A percentile compares a stretch with the other conserved stretches of the same genome.
These are phyloP conservation scores for Collybiopsis confluens DNA, from an alignment of 768 basidiomycete genomes.

Conservation along the genomic window DNA sequence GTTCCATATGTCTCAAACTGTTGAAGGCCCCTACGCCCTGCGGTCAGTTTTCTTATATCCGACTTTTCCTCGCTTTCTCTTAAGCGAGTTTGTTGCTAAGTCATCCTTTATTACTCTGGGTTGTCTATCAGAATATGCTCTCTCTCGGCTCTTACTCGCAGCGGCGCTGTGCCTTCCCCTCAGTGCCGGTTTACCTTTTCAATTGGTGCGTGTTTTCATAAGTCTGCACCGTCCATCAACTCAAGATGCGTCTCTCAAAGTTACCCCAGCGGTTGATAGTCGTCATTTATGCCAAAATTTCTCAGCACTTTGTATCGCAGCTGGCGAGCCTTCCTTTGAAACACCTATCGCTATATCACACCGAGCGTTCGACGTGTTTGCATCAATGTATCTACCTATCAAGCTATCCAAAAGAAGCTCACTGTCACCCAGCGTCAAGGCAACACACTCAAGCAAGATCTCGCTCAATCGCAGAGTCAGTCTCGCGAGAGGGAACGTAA, in stretches of 20 bases:
- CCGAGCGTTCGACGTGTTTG: conserved; percentile 47
- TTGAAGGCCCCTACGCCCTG: conserved; percentile 57
- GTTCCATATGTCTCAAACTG: conserved; percentile 52
- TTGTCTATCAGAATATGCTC: conserved; percentile 46
- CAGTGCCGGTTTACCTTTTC: conserved; percentile 51
- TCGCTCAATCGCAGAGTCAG: no score
- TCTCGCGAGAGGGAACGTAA: background rate
- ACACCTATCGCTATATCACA: conserved; percentile 40
- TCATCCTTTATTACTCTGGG: no score
- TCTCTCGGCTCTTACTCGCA: conserved; percentile 44
- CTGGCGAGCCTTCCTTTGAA: conserved; percentile 43
- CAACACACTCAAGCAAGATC: conserved; percentile 29
- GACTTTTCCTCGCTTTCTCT: background rate
- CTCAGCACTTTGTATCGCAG: conserved; percentile 20
- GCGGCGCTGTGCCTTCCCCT: conserved; percentile 46
- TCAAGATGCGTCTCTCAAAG: conserved; percentile 20
- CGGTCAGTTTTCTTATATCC: conserved; percentile 33
- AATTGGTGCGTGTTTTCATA: conserved; percentile 36
- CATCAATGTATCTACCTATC: conserved; percentile 24
- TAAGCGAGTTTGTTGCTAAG: no score
- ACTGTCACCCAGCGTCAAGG: conserved; percentile 34
- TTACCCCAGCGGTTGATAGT: conserved; percentile 32
- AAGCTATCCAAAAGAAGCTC: conserved; percentile 27
- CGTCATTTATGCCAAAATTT: background rate
- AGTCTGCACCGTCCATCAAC: background rate